phyloP scores from a whole-genome alignment of 2,329 filamentous ascomycete species.

The Pyricularia sp. region DNA sequence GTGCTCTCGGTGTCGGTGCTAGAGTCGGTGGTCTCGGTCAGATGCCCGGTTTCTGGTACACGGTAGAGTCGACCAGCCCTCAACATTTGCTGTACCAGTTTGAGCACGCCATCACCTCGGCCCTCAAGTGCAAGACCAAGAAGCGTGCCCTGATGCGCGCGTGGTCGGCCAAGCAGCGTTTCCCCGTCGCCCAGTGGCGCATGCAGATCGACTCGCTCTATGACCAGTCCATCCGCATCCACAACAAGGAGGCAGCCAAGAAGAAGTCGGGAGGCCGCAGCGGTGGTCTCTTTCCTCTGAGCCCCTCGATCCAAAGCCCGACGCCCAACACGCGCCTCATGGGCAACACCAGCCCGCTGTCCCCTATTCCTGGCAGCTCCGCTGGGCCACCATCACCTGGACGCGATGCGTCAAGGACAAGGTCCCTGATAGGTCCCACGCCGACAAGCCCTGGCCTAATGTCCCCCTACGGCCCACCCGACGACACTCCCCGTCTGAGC shows the following conservation, averaged over 20 bases:
- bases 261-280: background rate
- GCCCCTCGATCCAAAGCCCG: background rate
- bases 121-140: constrained; percentile 1
- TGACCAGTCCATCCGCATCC: constrained; percentile 33
- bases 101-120: background rate
- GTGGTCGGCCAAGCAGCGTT: constrained; percentile 17
- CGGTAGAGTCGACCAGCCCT: background rate
- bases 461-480: background rate
- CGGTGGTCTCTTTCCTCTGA: background rate
- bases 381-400: background rate
- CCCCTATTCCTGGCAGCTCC: background rate
- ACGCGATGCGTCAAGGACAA: background rate
- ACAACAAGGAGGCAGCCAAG: constrained; percentile 16
- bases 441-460: background rate
- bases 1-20: background rate
- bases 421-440: background rate
- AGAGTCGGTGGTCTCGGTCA: background rate
- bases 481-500: background rate
- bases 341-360: background rate
- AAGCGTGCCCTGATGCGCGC: constrained; percentile 17
- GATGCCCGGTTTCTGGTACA: constrained; percentile 1
- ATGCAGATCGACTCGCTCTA: constrained; percentile 35
- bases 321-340: background rate
- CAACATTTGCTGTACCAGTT: background rate
- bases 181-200: background rate